These are phyloP conservation scores for Alternaria sp. DNA, from an alignment of 2,329 filamentous ascomycete species.

Conservation along the genomic window DNA sequence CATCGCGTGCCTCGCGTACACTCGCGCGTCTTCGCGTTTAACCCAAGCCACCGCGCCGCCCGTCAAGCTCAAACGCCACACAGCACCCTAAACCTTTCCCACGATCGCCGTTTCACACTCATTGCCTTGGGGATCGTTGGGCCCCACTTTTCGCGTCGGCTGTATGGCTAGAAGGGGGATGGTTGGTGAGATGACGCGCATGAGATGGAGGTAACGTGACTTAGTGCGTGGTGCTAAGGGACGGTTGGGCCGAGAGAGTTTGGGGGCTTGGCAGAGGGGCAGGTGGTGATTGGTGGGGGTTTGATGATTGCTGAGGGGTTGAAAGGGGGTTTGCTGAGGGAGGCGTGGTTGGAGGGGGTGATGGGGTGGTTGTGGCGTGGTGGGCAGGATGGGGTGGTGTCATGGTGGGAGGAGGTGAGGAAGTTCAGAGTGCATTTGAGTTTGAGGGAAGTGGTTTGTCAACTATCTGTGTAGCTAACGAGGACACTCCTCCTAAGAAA, in stretches of 20 bases:
- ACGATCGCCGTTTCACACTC: background rate
- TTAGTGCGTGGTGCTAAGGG: slow-evolving; percentile 4
- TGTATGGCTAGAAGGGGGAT: slow-evolving; percentile 1
- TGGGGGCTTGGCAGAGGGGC: slow-evolving; percentile 7
- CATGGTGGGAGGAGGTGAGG: background rate
- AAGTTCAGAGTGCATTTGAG: background rate
- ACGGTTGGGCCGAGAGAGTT: background rate
- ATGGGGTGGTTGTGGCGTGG: background rate
- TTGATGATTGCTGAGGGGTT: background rate
- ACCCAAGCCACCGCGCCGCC: background rate
- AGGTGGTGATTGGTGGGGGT: slow-evolving; percentile 9
- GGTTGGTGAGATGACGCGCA: slow-evolving; percentile 20
- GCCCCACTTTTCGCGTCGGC: background rate
- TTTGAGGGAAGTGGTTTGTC: too few relatives aligned
- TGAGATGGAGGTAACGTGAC: slow-evolving; percentile 21
- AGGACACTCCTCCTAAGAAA: too few relatives aligned
- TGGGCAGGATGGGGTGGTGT: background rate
- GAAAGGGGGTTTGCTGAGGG: background rate
- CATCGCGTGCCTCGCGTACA: background rate
- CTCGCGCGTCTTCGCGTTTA: background rate
- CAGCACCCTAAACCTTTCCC: background rate
- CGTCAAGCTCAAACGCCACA: background rate
- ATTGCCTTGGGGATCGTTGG: background rate
- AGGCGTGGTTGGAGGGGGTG: background rate
- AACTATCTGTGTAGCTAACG: too few relatives aligned